Evolutionary conservation across 805 yeast genomes (phyloP).

Genomic region (Vanderwaltozyma polyspora): DNA sequence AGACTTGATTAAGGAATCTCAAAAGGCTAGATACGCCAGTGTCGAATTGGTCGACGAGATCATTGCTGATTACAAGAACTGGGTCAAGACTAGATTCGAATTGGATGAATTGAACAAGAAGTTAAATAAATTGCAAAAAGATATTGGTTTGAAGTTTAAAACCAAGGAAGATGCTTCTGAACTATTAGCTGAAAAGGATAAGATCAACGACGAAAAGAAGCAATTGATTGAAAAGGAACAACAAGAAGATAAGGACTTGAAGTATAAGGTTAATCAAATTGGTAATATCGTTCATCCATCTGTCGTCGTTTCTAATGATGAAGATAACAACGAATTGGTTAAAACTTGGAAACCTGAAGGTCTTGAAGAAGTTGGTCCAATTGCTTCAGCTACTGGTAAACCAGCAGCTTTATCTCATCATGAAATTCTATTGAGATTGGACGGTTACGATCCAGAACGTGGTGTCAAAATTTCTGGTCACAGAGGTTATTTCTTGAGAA

Average conservation of each 20-base stretch:
- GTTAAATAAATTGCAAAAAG: conserved; percentile 83
- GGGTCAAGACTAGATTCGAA: conserved; percentile 85
- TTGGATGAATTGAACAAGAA: conserved; percentile 84
- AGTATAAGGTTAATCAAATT: conserved; percentile 72
- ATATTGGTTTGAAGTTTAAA: conserved; percentile 84
- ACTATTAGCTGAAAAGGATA: conserved; percentile 71
- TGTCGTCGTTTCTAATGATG: conserved; percentile 78
- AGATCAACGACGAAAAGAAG: conserved; percentile 58
- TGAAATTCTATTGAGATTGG: conserved; percentile 84
- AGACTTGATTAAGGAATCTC: conserved; percentile 75
- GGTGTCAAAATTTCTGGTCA: conserved; percentile 97
- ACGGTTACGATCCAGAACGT: conserved; percentile 98
- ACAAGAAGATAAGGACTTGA: conserved; percentile 64
- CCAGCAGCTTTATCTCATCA: conserved; percentile 85
- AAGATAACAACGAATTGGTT: conserved; percentile 81
- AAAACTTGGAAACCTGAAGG: conserved; percentile 82
- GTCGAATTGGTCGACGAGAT: conserved; percentile 96
- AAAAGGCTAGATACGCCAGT: conserved; percentile 85
- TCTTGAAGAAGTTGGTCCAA: conserved; percentile 42
- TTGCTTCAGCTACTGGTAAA: conserved; percentile 68
- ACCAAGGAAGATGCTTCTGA: conserved; percentile 90
- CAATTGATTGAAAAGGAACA: conserved; percentile 56
- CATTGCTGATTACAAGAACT: conserved; percentile 77
- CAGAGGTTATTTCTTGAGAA: conserved; percentile 94
- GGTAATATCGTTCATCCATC: conserved; percentile 93